These are phyloP conservation scores for Clohesyomyces aquaticus DNA, from an alignment of 495 filamentous ascomycete species.

Conservation along the genomic window DNA sequence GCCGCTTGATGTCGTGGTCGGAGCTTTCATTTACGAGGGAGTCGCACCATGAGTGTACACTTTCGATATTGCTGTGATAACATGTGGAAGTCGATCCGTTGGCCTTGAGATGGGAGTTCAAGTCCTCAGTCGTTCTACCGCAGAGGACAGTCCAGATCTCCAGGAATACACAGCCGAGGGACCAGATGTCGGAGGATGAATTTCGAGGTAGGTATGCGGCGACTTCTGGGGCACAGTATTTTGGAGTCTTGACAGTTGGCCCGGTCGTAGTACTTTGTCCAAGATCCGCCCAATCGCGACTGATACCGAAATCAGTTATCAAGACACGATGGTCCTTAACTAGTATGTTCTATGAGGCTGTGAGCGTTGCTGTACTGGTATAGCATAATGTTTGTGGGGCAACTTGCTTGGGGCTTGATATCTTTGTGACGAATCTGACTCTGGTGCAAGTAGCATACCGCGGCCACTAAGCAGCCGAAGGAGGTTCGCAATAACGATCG, in stretches of 20 bases:
- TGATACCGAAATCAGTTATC: conserved; percentile 52
- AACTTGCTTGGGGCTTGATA: too few relatives aligned
- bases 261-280: conserved; percentile 40
- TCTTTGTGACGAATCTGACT: conserved; percentile 48
- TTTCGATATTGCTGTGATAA: not conserved
- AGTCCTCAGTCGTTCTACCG: not conserved
- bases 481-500: conserved; percentile 35
- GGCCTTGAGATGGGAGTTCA: not conserved
- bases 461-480: conserved; percentile 49
- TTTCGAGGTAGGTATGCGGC: conserved; percentile 36
- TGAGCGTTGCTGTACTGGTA: too few relatives aligned
- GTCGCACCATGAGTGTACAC: not conserved
- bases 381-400: too few relatives aligned
- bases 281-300: conserved; percentile 40
- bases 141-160: conserved; percentile 48
- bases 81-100: not conserved
- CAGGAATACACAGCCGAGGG: conserved; percentile 52
- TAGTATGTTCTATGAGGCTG: conserved; percentile 52
- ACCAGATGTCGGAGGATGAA: conserved; percentile 50
- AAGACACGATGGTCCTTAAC: conserved; percentile 44
- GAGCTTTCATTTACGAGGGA: too few relatives aligned
- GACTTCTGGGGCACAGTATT: conserved; percentile 48
- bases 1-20: too few relatives aligned
- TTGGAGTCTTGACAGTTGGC: conserved; percentile 22
- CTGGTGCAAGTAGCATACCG: conserved; percentile 48